A percentile compares a stretch with the other conserved stretches of the same genome.
Evolutionary conservation across 441 rosid species (phyloP).

Genomic region (Gossypium armourianum): DNA sequence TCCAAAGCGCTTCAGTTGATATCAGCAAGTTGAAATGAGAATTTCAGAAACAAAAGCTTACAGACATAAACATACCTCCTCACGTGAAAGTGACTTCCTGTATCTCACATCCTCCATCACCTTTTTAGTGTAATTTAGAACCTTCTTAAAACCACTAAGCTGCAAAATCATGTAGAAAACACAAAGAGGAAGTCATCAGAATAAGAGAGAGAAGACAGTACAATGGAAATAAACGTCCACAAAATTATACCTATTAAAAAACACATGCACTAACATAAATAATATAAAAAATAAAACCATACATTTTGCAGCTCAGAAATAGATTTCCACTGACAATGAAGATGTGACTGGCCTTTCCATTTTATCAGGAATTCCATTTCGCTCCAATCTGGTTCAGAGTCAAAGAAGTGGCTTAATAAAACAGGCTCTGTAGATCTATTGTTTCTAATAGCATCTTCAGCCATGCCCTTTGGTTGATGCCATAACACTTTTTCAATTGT

Average conservation of each 20-base stretch:
- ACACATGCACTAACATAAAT: slow-evolving; percentile 7
- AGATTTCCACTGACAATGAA: slow-evolving; percentile 96
- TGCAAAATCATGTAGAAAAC: slow-evolving; percentile 31
- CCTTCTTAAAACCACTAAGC: slow-evolving; percentile 98
- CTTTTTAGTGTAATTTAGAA: slow-evolving; percentile 84
- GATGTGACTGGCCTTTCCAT: slow-evolving; percentile 99
- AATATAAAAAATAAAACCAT: slow-evolving; percentile 22
- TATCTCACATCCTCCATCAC: slow-evolving; percentile 75
- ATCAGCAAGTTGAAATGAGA: not conserved
- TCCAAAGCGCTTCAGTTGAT: not conserved
- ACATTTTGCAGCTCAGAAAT: slow-evolving; percentile 78
- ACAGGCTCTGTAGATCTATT: slow-evolving; percentile 62
- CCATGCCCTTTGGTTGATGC: slow-evolving; percentile 87
- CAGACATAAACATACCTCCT: slow-evolving; percentile 59
- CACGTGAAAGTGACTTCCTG: slow-evolving; percentile 69
- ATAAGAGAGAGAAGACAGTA: slow-evolving; percentile 2
- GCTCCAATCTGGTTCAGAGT: slow-evolving; percentile 73
- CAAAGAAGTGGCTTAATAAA: slow-evolving; percentile 61
- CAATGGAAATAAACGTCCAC: not conserved
- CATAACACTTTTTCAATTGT: slow-evolving; percentile 86
- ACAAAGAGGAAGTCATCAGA: slow-evolving; percentile 12
- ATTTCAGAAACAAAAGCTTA: not conserved
- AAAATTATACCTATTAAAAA: too few species aligned
- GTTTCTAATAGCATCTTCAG: slow-evolving; percentile 56
- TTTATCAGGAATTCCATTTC: slow-evolving; percentile 85